These are phyloP conservation scores for Pseudogymnoascus pannorum DNA, from an alignment of 2,329 filamentous ascomycete genomes.

Conservation along the genomic window DNA sequence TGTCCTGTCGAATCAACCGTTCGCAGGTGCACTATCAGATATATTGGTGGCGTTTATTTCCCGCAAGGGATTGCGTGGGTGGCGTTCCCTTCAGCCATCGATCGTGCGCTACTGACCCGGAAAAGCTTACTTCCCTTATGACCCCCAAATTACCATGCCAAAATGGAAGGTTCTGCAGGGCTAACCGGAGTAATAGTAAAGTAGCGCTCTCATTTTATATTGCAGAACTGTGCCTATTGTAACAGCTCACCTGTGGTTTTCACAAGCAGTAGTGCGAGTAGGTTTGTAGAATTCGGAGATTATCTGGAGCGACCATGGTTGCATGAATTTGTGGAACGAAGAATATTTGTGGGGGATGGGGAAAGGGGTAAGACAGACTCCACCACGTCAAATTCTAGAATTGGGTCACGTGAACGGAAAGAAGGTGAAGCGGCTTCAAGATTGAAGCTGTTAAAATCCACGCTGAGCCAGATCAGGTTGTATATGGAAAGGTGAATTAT, in stretches of 20 bases:
- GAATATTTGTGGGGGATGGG: not conserved
- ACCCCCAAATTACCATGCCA: not conserved
- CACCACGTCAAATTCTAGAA: not conserved
- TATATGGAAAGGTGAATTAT: not conserved
- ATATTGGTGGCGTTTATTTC: not conserved
- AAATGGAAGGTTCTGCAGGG: not conserved
- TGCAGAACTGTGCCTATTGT: not conserved
- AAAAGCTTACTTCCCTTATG: not conserved
- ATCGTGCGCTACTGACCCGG: not conserved
- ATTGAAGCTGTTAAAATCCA: not conserved
- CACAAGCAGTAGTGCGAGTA: not conserved
- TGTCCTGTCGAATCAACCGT: not conserved
- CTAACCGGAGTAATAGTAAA: not conserved
- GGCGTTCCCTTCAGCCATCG: not conserved
- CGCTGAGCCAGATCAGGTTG: not conserved
- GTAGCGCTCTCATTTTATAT: not conserved
- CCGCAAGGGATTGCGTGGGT: not conserved
- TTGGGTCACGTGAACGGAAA: not conserved
- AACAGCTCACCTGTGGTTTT: not conserved
- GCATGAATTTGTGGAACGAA: constrained; percentile 1
- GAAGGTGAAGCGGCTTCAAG: not conserved
- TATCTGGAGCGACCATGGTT: not conserved
- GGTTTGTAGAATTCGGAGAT: not conserved
- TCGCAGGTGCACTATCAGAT: not conserved
- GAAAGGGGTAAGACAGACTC: not conserved